phyloP scores from a whole-genome alignment of 306 rosid species.

The Sicyos edulis region DNA sequence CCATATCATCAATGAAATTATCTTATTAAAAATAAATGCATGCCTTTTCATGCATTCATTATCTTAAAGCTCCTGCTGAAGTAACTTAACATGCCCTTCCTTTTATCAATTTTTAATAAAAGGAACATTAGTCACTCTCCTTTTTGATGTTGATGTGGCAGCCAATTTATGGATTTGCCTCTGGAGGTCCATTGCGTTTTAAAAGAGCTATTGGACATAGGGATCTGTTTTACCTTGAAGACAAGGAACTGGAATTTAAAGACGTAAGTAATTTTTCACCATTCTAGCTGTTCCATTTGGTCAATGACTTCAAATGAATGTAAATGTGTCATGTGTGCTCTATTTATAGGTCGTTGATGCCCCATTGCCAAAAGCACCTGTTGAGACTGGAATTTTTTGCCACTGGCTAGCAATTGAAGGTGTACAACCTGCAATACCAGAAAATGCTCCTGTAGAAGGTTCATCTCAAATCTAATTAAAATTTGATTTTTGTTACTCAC shows the following conservation, averaged over 20 bases:
- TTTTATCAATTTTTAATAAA: neutral
- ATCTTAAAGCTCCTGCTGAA: constrained; percentile 4
- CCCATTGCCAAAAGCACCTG: constrained; percentile 73
- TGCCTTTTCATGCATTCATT: neutral
- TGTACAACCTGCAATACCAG: constrained; percentile 91
- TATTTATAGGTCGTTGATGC: constrained; percentile 66
- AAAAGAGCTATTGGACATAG: constrained; percentile 82
- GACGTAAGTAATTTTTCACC: constrained; percentile 54
- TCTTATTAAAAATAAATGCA: too few relatives aligned
- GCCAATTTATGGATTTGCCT: constrained; percentile 75
- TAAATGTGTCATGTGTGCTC: constrained; percentile 21
- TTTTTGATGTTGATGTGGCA: constrained; percentile 27
- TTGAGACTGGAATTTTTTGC: constrained; percentile 48
- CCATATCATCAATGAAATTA: neutral
- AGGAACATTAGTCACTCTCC: neutral
- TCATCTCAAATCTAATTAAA: constrained; percentile 20
- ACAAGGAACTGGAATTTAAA: constrained; percentile 85
- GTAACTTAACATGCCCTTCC: neutral
- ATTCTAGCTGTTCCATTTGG: constrained; percentile 22
- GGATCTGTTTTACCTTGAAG: constrained; percentile 85
- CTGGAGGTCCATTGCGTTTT: constrained; percentile 64
- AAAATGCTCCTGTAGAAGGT: constrained; percentile 87
- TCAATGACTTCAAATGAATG: constrained; percentile 22
- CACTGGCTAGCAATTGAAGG: constrained; percentile 99
- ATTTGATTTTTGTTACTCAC: neutral